Evolutionary conservation across 192 early-diverging fungal genomes (phyloP).

Genomic region (Phycomyces blakesleeanus): DNA sequence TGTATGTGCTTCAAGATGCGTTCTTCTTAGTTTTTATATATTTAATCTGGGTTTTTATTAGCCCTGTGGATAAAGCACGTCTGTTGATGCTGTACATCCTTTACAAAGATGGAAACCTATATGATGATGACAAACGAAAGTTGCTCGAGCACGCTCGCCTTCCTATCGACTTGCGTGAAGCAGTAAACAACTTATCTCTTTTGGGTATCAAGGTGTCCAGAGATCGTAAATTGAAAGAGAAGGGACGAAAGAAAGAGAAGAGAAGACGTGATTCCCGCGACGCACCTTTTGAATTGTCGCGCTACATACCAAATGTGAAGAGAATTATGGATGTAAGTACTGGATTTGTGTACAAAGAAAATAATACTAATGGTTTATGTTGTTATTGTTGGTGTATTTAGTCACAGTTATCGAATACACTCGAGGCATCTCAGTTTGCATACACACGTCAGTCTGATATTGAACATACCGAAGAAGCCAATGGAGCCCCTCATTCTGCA

Average conservation of each 20-base stretch:
- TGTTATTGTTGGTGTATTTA: conserved; percentile 24
- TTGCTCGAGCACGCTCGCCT: conserved; percentile 69
- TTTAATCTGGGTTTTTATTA: conserved; percentile 1
- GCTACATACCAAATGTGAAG: conserved; percentile 74
- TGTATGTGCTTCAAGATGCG: no score
- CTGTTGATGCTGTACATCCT: conserved; percentile 81
- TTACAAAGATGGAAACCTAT: conserved; percentile 66
- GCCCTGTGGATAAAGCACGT: conserved; percentile 67
- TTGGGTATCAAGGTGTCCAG: conserved; percentile 61
- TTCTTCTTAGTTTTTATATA: no score
- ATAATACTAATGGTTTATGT: background rate
- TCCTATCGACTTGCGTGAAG: conserved; percentile 64
- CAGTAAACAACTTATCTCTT: conserved; percentile 67
- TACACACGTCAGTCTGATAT: conserved; percentile 49
- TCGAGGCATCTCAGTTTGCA: conserved; percentile 58
- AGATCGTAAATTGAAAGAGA: conserved; percentile 45
- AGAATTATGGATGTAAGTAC: conserved; percentile 41
- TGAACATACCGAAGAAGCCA: conserved; percentile 43
- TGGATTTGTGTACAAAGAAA: background rate
- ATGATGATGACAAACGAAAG: conserved; percentile 69
- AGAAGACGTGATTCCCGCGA: conserved; percentile 48
- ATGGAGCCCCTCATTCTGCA: conserved; percentile 15
- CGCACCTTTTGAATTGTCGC: conserved; percentile 65
- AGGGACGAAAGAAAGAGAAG: conserved; percentile 41
- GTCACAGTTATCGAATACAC: conserved; percentile 40